Conservation (phyloP, 2,329 filamentous ascomycete species). For the Aureobasidium sp. region DNA sequence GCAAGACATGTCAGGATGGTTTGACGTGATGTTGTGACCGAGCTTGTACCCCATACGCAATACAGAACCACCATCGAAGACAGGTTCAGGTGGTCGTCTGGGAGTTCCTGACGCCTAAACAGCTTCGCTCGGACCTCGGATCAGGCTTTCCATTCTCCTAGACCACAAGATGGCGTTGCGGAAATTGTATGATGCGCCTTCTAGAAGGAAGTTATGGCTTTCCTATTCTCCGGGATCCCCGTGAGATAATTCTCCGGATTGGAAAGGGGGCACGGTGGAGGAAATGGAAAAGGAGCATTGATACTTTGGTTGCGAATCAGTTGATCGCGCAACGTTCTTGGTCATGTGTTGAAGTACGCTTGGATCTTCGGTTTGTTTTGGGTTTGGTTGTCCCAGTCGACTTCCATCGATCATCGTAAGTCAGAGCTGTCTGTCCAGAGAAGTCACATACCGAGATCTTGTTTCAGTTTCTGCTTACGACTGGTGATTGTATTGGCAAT, state of each 20-base stretch:
- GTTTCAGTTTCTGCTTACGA: not conserved
- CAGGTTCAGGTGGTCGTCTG: not conserved
- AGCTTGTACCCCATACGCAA: not conserved
- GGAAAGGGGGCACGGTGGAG: not conserved
- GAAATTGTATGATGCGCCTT: slow-evolving; percentile 1
- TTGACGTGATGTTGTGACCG: not conserved
- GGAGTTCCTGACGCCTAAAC: not conserved
- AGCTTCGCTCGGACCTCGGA: not conserved
- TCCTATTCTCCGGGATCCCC: not conserved
- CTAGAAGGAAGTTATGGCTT: not conserved
- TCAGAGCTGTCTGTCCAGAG: not conserved
- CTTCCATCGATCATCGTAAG: not conserved
- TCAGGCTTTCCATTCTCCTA: not conserved
- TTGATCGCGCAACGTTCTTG: not conserved
- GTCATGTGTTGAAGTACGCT: not conserved
- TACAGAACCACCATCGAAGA: not conserved
- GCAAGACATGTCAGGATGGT: not conserved
- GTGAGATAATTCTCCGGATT: not conserved
- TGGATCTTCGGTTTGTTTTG: slow-evolving; percentile 1
- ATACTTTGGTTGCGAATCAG: slow-evolving; percentile 1
- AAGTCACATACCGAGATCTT: not conserved
- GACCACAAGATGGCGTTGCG: not conserved
- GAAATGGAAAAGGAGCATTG: not conserved
- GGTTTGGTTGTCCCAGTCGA: not conserved
- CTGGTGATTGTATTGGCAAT: not conserved